phyloP scores from a whole-genome alignment of 305 asterid genomes.

The Solanum aculeatissimum region DNA sequence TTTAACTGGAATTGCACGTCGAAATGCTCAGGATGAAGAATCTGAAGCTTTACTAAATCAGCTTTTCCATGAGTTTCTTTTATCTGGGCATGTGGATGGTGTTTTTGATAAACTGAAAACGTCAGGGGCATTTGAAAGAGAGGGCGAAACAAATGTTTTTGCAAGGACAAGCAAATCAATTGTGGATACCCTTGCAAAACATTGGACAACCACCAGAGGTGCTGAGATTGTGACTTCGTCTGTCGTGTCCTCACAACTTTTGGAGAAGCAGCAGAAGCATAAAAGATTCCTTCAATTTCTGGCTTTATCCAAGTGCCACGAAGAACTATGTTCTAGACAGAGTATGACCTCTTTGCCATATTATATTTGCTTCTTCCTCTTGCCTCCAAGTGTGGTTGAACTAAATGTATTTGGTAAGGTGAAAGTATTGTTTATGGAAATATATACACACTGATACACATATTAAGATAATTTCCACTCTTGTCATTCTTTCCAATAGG shows the following conservation, averaged over 20 bases:
- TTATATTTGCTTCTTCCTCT: neutral
- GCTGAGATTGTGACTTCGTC: slow-evolving; percentile 71
- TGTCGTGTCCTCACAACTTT: slow-evolving; percentile 67
- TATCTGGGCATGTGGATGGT: slow-evolving; percentile 76
- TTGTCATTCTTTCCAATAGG: neutral
- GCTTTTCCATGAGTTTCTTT: slow-evolving; percentile 70
- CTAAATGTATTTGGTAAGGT: neutral
- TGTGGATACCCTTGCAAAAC: slow-evolving; percentile 91
- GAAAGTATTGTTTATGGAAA: neutral
- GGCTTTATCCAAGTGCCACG: slow-evolving; percentile 92
- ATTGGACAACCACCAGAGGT: slow-evolving; percentile 95
- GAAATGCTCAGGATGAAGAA: slow-evolving; percentile 80
- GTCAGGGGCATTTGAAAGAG: slow-evolving; percentile 87
- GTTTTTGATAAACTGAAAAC: slow-evolving; percentile 48
- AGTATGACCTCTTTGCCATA: slow-evolving; percentile 36
- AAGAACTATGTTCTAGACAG: slow-evolving; percentile 76
- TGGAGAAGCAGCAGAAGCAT: slow-evolving; percentile 86
- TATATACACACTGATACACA: neutral
- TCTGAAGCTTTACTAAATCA: slow-evolving; percentile 83
- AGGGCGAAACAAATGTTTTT: slow-evolving; percentile 79
- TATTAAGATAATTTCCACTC: neutral
- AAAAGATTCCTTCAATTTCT: slow-evolving; percentile 83
- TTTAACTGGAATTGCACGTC: slow-evolving; percentile 50
- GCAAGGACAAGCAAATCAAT: slow-evolving; percentile 81
- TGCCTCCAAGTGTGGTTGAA: neutral